Base-by-base conservation (phyloP, 108 stramenopile genomes). In the Bacterosira constricta region DNA sequence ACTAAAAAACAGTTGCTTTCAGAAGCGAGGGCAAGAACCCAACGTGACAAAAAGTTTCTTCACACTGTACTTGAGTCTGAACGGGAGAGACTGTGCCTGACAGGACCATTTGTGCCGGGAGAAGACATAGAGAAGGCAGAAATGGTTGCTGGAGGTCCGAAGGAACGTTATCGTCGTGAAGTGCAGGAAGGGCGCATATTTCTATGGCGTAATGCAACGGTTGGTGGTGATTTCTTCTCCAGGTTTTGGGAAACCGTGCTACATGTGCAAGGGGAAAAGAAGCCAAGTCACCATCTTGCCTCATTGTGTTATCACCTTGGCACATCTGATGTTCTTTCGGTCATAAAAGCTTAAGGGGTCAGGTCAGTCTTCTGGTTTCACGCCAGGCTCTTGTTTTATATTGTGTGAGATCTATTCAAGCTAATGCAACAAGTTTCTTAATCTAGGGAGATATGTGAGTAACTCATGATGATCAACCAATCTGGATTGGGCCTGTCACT, bases 121-220 rank as follows among this genome's bases (percentile, higher is more conserved):
- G 66, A 59, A 7, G 66, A 58, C 12, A 60, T 73, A 39, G 72
- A 83, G 3, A 62, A 38, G 8, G 81, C 45, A 18, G 70, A 88
- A 49, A 36, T 71, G 23, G 81, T 90, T 15, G 71, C 86, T 4
- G 42, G 60, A 18, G 88, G 89, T 8, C 86, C 88, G 12, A 67
- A 71, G 1, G 65, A 64, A 10, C 69, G 69, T 29, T 67, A 82
- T 59, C 77, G 81, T 5, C 36, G 59, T 20, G 60, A 53, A 15
- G 73, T 60, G 1, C 62, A 63, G 31, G 38, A 65, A 1, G 50
- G 58, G 32, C 55, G 79, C 11, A 63, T 89, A 25, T 88, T 87
- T 66, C 61, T 93, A 32, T 90, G 89, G 89, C 66, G 92, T 21
- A 93, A 87, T 79, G 86, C 78, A 6, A 32, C 34, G 27, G 71